A percentile compares a stretch with the other conserved stretches of the same genome.
Conservation (phyloP, 2,329 filamentous ascomycete species). For the Aspergillus puulaauensis region DNA sequence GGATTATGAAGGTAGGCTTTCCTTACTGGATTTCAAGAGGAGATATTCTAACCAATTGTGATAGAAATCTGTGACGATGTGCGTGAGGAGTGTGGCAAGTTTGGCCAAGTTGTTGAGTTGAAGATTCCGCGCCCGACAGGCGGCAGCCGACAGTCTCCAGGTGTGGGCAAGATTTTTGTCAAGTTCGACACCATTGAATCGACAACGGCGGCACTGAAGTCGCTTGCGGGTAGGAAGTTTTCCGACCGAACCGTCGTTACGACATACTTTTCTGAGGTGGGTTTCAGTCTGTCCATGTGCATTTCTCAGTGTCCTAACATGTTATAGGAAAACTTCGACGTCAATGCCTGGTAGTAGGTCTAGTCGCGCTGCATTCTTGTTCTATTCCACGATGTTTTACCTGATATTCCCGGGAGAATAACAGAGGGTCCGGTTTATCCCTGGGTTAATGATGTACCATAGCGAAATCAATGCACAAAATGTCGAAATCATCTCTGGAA, state of each 20-base stretch:
- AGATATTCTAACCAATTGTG: slow-evolving; percentile 13
- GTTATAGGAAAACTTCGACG: slow-evolving; percentile 84
- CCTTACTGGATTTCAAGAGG: not conserved
- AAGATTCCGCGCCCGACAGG: slow-evolving; percentile 88
- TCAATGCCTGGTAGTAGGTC: slow-evolving; percentile 71
- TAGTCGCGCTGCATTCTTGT: not conserved
- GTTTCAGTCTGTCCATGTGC: slow-evolving; percentile 13
- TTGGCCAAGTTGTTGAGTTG: slow-evolving; percentile 77
- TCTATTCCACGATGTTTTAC: slow-evolving; percentile 8
- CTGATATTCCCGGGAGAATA: not conserved
- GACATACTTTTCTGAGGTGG: slow-evolving; percentile 91
- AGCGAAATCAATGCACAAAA: slow-evolving; percentile 13
- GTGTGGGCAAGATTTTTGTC: slow-evolving; percentile 96
- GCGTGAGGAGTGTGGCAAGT: slow-evolving; percentile 88
- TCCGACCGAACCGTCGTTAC: slow-evolving; percentile 93
- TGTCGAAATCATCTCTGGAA: not conserved
- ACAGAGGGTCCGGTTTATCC: not conserved
- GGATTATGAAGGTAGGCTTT: slow-evolving; percentile 80
- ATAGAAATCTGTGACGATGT: slow-evolving; percentile 96
- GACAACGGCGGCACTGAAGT: slow-evolving; percentile 79
- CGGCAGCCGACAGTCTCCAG: slow-evolving; percentile 77
- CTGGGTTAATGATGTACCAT: slow-evolving; percentile 21
- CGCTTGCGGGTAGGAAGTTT: slow-evolving; percentile 94
- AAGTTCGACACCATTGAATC: slow-evolving; percentile 80
- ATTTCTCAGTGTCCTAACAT: slow-evolving; percentile 24